Evolutionary conservation across 2,329 filamentous ascomycete species (phyloP).

Genomic region (Epicoccum nigrum): DNA sequence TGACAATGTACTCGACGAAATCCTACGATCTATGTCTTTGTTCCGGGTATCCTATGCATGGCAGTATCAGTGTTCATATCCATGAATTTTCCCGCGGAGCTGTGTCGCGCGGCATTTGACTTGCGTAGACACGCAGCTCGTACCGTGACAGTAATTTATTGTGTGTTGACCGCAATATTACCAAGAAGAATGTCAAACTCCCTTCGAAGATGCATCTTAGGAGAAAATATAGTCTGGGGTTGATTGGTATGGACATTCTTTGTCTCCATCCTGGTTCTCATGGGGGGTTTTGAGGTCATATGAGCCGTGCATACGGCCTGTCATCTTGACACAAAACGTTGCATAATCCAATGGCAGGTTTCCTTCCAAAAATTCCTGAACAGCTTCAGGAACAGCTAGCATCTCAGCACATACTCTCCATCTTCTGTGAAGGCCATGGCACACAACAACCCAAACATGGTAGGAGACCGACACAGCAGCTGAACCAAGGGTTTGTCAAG

Average conservation of each 20-base stretch:
- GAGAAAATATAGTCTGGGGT: background rate
- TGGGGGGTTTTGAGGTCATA: background rate
- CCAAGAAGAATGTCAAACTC: conserved; percentile 7
- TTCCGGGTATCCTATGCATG: background rate
- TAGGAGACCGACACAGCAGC: too few species aligned
- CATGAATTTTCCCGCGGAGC: background rate
- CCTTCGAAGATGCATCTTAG: background rate
- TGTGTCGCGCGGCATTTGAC: background rate
- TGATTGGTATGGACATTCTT: background rate
- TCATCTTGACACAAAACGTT: conserved; percentile 3
- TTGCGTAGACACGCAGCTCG: background rate
- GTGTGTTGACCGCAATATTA: conserved; percentile 7
- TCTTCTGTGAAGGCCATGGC: too few species aligned
- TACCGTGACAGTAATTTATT: background rate
- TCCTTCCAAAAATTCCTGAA: background rate
- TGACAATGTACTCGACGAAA: background rate
- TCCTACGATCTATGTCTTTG: background rate
- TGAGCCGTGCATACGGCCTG: background rate
- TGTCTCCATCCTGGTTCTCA: background rate
- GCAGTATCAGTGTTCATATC: background rate
- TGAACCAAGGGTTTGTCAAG: too few species aligned
- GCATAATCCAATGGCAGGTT: conserved; percentile 1
- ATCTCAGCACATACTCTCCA: conserved; percentile 2
- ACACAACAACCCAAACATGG: too few species aligned
- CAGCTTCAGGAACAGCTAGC: conserved; percentile 5